Evolutionary conservation across 345 rosid species (phyloP).

Genomic region (Populus euphratica): DNA sequence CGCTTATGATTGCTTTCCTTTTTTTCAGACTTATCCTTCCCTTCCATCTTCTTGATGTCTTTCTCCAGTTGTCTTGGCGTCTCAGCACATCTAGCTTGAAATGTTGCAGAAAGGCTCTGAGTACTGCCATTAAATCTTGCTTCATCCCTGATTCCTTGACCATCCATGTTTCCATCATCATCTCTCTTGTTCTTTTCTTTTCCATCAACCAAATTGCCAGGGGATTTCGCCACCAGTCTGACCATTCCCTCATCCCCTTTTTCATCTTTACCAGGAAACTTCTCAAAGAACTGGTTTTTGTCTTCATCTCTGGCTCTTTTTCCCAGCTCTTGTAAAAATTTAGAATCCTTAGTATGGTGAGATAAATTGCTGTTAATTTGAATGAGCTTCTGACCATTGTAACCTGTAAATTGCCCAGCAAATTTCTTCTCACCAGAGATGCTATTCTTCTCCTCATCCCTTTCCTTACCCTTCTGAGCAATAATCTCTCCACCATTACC

Average conservation of each 20-base stretch:
- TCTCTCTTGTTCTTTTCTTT: conserved; percentile 35
- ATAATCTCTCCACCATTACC: not conserved
- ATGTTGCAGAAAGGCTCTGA: conserved; percentile 23
- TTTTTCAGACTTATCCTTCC: conserved; percentile 34
- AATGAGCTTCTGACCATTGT: conserved; percentile 18
- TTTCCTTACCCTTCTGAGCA: too few relatives aligned
- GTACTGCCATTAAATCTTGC: conserved; percentile 26
- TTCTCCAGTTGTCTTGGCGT: conserved; percentile 33
- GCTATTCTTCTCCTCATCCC: too few relatives aligned
- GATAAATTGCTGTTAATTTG: conserved; percentile 14
- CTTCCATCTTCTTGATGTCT: conserved; percentile 31
- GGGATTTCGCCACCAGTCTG: conserved; percentile 18
- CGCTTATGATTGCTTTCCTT: conserved; percentile 31
- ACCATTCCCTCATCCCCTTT: conserved; percentile 24
- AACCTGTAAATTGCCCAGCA: too few relatives aligned
- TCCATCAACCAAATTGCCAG: conserved; percentile 20
- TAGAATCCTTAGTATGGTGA: conserved; percentile 33
- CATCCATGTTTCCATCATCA: conserved; percentile 29
- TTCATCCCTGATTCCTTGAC: conserved; percentile 18
- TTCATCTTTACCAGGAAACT: conserved; percentile 18
- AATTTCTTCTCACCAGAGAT: too few relatives aligned
- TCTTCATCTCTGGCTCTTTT: conserved; percentile 48
- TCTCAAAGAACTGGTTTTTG: conserved; percentile 38
- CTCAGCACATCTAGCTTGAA: conserved; percentile 34
- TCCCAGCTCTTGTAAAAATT: conserved; percentile 48